Evolutionary conservation across 1,284 basidiomycete genomes (phyloP).

Genomic region (Cutaneotrichosporon arboriforme): DNA sequence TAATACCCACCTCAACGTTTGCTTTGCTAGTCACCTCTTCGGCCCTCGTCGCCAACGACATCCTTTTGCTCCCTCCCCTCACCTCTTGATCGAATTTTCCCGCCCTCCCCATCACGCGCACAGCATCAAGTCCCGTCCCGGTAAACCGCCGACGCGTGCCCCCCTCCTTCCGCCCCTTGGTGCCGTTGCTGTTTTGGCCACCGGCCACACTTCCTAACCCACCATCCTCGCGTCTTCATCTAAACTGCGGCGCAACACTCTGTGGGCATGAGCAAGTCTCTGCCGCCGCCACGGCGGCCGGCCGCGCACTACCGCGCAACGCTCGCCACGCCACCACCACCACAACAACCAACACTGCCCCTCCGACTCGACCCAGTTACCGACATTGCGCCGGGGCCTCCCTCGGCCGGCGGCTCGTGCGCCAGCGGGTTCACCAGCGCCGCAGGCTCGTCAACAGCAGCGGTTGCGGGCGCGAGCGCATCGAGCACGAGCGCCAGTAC

Average conservation of each 20-base stretch:
- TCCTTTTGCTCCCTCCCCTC: background rate
- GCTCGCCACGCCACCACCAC: background rate
- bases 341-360: background rate
- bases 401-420: slow-evolving; percentile 16
- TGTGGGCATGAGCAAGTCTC: slow-evolving; percentile 3
- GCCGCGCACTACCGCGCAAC: background rate
- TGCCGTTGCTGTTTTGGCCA: too few species aligned
- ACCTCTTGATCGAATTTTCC: background rate
- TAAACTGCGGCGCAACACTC: background rate
- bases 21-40: too few species aligned
- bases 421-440: slow-evolving; percentile 6
- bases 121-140: background rate
- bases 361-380: slow-evolving; percentile 1
- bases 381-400: slow-evolving; percentile 10
- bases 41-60: too few species aligned
- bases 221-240: too few species aligned
- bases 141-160: background rate
- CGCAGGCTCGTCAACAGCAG: background rate
- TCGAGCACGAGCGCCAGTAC: slow-evolving; percentile 7
- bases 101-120: background rate
- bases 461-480: background rate
- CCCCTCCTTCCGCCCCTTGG: background rate
- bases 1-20: too few species aligned
- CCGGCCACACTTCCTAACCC: too few species aligned
- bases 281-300: slow-evolving; percentile 8